Percentiles rank a stretch among this genome's conserved stretches.
Evolutionary conservation across 1,139 yeast species (phyloP).

Genomic region (Tardiomyces depauwii): DNA sequence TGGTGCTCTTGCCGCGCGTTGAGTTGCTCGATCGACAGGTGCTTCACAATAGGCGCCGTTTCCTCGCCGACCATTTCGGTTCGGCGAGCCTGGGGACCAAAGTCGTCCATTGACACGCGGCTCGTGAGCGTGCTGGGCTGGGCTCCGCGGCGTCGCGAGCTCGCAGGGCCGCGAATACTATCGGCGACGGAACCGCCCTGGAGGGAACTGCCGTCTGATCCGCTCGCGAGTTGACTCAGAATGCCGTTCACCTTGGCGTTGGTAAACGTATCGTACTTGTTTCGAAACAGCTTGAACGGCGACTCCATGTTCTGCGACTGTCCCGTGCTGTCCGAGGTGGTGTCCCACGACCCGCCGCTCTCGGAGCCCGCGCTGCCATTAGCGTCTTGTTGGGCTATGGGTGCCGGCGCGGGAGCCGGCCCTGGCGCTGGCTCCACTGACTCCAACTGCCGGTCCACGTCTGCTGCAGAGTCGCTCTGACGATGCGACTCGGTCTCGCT

Average conservation of each 20-base stretch:
- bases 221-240: conserved; percentile 11
- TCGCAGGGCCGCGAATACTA: background rate
- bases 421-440: too few relatives aligned
- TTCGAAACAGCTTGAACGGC: conserved; percentile 17
- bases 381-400: too few relatives aligned
- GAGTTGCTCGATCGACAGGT: background rate
- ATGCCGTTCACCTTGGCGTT: conserved; percentile 15
- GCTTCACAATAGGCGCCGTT: background rate
- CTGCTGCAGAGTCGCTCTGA: background rate
- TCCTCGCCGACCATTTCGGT: background rate
- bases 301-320: conserved; percentile 3
- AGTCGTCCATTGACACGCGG: background rate
- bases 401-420: too few relatives aligned
- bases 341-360: background rate
- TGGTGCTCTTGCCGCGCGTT: background rate
- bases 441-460: background rate
- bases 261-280: conserved; percentile 17
- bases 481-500: background rate
- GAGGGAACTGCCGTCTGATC: conserved; percentile 2
- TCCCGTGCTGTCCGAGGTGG: background rate
- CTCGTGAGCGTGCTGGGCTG: background rate
- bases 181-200: background rate
- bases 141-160: too few relatives aligned
- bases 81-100: background rate
- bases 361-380: background rate